These are phyloP conservation scores for Obelidium mucronatum DNA, from an alignment of 192 early-diverging fungal species.

Conservation along the genomic window DNA sequence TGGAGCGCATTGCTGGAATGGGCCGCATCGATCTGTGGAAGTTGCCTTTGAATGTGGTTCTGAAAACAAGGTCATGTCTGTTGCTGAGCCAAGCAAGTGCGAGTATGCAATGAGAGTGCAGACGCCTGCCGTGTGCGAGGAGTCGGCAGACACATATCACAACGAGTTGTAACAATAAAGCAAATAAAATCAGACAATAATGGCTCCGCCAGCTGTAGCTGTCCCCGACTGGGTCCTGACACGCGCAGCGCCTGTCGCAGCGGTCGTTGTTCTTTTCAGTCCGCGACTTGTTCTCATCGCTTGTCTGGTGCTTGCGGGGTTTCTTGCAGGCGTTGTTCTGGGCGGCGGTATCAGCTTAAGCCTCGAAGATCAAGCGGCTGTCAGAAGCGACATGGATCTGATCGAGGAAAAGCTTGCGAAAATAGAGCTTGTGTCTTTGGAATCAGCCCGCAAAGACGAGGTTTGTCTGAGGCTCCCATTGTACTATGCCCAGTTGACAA, in stretches of 20 bases:
- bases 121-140: slow-evolving; percentile 82
- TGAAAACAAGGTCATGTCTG: slow-evolving; percentile 69
- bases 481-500: no score
- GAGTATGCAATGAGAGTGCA: slow-evolving; percentile 82
- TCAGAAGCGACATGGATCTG: neutral
- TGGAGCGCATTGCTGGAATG: slow-evolving; percentile 95
- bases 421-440: neutral
- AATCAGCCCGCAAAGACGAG: neutral
- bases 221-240: neutral
- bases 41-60: slow-evolving; percentile 78
- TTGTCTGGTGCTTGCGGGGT: neutral
- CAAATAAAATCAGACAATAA: neutral
- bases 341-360: slow-evolving; percentile 1
- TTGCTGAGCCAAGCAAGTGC: slow-evolving; percentile 92
- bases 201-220: neutral
- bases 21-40: slow-evolving; percentile 81
- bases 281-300: slow-evolving; percentile 11
- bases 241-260: neutral
- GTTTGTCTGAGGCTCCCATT: neutral
- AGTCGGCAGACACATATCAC: neutral
- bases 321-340: neutral
- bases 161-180: slow-evolving; percentile 4
- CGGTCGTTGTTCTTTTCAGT: slow-evolving; percentile 16
- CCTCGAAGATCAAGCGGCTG: neutral
- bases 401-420: slow-evolving; percentile 10